These are phyloP conservation scores for Xylariaceae sp. DNA, from an alignment of 2,329 filamentous ascomycete genomes.

Conservation along the genomic window DNA sequence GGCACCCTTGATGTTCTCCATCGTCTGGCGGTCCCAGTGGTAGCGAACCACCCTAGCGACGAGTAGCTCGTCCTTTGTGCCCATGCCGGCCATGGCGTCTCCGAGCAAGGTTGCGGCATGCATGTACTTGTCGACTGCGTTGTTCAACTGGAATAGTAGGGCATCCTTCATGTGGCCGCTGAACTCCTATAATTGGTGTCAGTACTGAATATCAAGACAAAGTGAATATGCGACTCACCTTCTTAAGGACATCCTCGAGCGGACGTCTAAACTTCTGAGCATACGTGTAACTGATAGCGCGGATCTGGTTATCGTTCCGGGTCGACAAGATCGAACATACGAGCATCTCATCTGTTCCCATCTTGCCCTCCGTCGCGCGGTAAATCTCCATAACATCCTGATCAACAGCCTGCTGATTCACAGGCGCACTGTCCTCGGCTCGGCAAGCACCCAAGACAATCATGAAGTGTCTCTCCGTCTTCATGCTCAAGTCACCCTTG, in stretches of 20 bases:
- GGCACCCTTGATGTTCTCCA: slow-evolving; percentile 72
- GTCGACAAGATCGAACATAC: slow-evolving; percentile 74
- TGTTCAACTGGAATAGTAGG: slow-evolving; percentile 70
- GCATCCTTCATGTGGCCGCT: slow-evolving; percentile 89
- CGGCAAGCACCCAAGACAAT: slow-evolving; percentile 71
- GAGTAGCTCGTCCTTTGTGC: slow-evolving; percentile 79
- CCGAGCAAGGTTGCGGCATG: slow-evolving; percentile 80
- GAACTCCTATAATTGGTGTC: slow-evolving; percentile 54
- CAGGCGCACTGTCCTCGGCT: slow-evolving; percentile 70
- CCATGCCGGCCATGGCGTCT: slow-evolving; percentile 77
- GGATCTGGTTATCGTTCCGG: slow-evolving; percentile 75
- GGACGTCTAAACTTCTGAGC: slow-evolving; percentile 63
- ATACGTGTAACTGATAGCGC: slow-evolving; percentile 74
- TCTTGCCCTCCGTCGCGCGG: slow-evolving; percentile 65
- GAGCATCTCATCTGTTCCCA: slow-evolving; percentile 67
- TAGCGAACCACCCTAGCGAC: slow-evolving; percentile 70
- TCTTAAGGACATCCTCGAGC: slow-evolving; percentile 69
- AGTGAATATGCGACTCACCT: slow-evolving; percentile 38
- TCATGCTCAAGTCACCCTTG: slow-evolving; percentile 73
- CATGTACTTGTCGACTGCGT: slow-evolving; percentile 74
- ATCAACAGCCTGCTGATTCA: slow-evolving; percentile 68
- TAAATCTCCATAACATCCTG: slow-evolving; percentile 73
- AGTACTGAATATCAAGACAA: neutral
- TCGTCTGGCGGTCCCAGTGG: slow-evolving; percentile 74
- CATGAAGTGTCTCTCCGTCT: slow-evolving; percentile 80